Conservation (phyloP, 1,284 basidiomycete genomes). For the Bothia castanella region DNA sequence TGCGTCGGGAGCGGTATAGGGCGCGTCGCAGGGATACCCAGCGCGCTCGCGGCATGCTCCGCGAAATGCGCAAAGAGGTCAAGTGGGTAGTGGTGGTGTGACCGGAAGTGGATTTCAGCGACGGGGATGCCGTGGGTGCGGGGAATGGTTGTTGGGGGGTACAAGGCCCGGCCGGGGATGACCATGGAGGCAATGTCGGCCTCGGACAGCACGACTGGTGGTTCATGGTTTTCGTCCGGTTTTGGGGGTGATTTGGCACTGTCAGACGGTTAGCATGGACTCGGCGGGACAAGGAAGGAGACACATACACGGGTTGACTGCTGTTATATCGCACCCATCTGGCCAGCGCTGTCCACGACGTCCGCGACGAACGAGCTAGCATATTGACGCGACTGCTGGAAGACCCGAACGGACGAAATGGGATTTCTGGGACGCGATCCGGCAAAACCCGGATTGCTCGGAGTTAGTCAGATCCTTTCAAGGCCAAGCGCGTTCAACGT, state of each 20-base stretch:
- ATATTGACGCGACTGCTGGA: conserved; percentile 10
- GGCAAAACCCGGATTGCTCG: conserved; percentile 18
- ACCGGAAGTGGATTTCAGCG: conserved; percentile 81
- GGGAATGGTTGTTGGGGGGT: conserved; percentile 52
- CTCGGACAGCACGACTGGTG: conserved; percentile 36
- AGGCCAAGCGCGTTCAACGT: not conserved
- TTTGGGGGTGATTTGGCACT: conserved; percentile 8
- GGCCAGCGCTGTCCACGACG: conserved; percentile 16
- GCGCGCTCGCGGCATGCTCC: conserved; percentile 75
- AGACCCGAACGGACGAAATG: not conserved
- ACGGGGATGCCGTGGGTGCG: conserved; percentile 74
- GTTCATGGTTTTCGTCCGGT: conserved; percentile 3
- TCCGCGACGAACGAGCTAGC: conserved; percentile 21
- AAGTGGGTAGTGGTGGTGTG: conserved; percentile 67
- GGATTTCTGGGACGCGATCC: conserved; percentile 5
- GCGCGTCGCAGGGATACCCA: conserved; percentile 79
- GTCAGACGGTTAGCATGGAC: not conserved
- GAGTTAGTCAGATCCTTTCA: not conserved
- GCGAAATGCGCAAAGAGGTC: conserved; percentile 85
- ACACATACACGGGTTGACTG: conserved; percentile 15
- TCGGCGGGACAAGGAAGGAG: not conserved
- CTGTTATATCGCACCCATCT: conserved; percentile 22
- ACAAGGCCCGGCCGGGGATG: conserved; percentile 56
- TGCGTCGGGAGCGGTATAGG: conserved; percentile 72
- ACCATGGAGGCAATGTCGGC: conserved; percentile 48